Evolutionary conservation across 2,329 filamentous ascomycete species (phyloP).

Genomic region (Sclerotinia minor): DNA sequence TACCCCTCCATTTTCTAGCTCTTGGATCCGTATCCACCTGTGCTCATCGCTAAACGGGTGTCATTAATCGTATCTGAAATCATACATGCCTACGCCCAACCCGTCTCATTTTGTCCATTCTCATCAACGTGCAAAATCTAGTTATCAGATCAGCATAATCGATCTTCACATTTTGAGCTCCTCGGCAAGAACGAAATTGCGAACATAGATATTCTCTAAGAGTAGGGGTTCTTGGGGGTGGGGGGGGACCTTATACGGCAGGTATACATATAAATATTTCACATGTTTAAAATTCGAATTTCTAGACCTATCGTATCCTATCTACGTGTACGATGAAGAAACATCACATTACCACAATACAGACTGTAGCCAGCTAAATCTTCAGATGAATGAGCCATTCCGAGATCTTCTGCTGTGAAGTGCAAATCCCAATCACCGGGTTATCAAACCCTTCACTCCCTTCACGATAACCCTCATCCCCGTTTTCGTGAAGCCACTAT

Average conservation of each 20-base stretch:
- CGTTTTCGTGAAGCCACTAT: conserved; percentile 15
- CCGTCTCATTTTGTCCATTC: not conserved
- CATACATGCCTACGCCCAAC: not conserved
- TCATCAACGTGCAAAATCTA: not conserved
- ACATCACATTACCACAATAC: conserved; percentile 11
- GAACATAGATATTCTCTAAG: not conserved
- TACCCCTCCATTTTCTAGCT: conserved; percentile 10
- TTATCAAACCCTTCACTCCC: not conserved
- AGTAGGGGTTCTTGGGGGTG: not conserved
- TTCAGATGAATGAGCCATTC: conserved; percentile 12
- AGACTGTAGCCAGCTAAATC: not conserved
- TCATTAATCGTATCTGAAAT: conserved; percentile 2
- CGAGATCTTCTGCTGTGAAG: not conserved
- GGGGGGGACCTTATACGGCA: not conserved
- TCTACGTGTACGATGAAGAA: not conserved
- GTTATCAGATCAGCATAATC: not conserved
- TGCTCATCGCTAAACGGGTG: not conserved
- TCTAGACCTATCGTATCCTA: not conserved
- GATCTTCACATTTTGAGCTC: not conserved
- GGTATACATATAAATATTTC: not conserved
- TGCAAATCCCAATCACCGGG: conserved; percentile 18
- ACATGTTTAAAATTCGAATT: not conserved
- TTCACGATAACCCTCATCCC: conserved; percentile 4
- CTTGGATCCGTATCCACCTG: conserved; percentile 6
- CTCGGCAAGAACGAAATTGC: not conserved